Percentiles rank a stretch among this genome's conserved stretches.
phyloP scores from a whole-genome alignment of 1,284 basidiomycete species.

The Fomitiporia mediterranea region DNA sequence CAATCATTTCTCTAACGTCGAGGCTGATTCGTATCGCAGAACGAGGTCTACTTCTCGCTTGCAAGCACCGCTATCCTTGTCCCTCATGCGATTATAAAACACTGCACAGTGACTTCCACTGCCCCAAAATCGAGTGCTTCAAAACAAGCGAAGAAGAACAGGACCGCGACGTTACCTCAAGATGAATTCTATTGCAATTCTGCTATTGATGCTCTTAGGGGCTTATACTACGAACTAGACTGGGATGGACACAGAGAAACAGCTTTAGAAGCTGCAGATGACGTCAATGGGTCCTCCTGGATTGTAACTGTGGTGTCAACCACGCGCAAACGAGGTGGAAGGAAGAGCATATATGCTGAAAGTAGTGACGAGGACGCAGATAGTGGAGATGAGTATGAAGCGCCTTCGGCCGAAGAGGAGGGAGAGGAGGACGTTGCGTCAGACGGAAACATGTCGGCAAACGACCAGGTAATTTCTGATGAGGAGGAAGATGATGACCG shows the following conservation, averaged over 20 bases:
- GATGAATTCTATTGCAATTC: constrained; percentile 49
- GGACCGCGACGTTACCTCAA: constrained; percentile 21
- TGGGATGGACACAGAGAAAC: constrained; percentile 47
- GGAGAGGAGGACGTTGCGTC: constrained; percentile 17
- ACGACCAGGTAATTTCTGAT: constrained; percentile 17
- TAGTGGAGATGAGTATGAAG: constrained; percentile 18
- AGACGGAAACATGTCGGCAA: background rate
- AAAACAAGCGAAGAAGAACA: constrained; percentile 16
- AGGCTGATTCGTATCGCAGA: constrained; percentile 34
- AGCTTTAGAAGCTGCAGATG: constrained; percentile 32
- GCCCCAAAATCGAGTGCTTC: constrained; percentile 13
- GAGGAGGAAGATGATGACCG: constrained; percentile 18
- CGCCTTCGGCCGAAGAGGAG: constrained; percentile 19
- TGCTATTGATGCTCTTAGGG: constrained; percentile 53
- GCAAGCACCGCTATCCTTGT: constrained; percentile 41
- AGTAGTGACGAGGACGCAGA: constrained; percentile 15
- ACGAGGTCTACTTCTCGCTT: constrained; percentile 66
- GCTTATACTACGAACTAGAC: constrained; percentile 56
- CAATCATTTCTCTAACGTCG: constrained; percentile 10
- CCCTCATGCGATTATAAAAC: constrained; percentile 46
- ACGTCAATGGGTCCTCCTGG: constrained; percentile 8
- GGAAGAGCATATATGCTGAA: background rate
- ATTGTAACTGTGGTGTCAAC: constrained; percentile 3
- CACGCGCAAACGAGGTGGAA: background rate
- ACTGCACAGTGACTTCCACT: constrained; percentile 44